Conservation (phyloP, 1,284 basidiomycete species). For the Moesziomyces sp. region DNA sequence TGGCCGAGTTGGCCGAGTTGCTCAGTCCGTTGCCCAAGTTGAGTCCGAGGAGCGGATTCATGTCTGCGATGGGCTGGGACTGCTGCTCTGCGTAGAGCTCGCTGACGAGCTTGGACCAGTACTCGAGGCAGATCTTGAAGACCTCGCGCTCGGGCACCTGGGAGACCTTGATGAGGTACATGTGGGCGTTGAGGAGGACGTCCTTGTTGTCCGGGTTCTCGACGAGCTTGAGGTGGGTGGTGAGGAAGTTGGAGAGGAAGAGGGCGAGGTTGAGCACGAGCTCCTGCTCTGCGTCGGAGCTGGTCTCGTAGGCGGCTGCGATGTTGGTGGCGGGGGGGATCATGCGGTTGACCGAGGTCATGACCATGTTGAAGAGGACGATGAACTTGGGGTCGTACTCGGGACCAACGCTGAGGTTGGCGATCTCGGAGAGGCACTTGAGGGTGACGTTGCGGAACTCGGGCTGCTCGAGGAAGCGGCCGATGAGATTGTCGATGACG, state of each 20-base stretch:
- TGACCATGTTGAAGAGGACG: slow-evolving; percentile 84
- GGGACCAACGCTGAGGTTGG: slow-evolving; percentile 85
- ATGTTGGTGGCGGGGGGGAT: slow-evolving; percentile 79
- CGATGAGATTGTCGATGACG: slow-evolving; percentile 92
- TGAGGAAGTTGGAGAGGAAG: slow-evolving; percentile 95
- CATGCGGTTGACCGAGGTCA: slow-evolving; percentile 67
- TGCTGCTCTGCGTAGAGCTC: slow-evolving; percentile 99
- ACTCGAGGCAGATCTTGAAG: slow-evolving; percentile 99
- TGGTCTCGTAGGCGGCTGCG: slow-evolving; percentile 88
- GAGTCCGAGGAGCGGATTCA: slow-evolving; percentile 90
- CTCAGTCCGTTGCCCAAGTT: slow-evolving; percentile 70
- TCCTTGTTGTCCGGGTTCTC: slow-evolving; percentile 92
- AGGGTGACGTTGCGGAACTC: slow-evolving; percentile 98
- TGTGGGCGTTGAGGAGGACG: slow-evolving; percentile 81
- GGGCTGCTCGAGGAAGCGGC: slow-evolving; percentile 91
- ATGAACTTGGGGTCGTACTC: slow-evolving; percentile 99
- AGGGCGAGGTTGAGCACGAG: slow-evolving; percentile 95
- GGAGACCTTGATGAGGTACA: slow-evolving; percentile 98
- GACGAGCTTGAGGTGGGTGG: slow-evolving; percentile 84
- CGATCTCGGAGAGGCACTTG: slow-evolving; percentile 96
- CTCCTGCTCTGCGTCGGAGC: slow-evolving; percentile 93
- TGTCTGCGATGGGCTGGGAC: slow-evolving; percentile 88
- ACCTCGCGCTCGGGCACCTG: slow-evolving; percentile 98
- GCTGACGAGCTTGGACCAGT: slow-evolving; percentile 94
- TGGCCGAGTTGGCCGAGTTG: slow-evolving; percentile 37